These are phyloP conservation scores for Macrophomina phaseolina DNA, from an alignment of 2,329 filamentous ascomycete genomes.

Conservation along the genomic window DNA sequence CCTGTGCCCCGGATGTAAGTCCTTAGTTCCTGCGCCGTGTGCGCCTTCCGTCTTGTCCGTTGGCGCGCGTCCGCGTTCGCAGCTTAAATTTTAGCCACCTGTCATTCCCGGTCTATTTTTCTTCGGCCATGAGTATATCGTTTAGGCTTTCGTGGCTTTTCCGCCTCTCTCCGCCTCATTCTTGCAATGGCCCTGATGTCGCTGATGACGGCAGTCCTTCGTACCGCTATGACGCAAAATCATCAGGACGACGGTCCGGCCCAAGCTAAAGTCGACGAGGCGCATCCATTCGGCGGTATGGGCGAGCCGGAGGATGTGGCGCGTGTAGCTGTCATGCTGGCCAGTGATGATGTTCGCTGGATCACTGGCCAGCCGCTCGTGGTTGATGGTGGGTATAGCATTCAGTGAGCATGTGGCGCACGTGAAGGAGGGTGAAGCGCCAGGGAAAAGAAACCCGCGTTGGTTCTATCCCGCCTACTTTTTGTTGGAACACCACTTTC, in stretches of 20 bases:
- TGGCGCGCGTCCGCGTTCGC: neutral
- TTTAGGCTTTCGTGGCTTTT: neutral
- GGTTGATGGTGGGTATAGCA: conserved; percentile 50
- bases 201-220: conserved; percentile 34
- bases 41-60: neutral
- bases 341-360: conserved; percentile 52
- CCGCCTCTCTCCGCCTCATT: neutral
- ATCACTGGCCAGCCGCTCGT: conserved; percentile 48
- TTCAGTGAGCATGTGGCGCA: neutral
- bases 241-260: conserved; percentile 40
- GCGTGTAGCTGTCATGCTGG: conserved; percentile 49
- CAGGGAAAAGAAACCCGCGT: too few relatives aligned
- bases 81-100: neutral
- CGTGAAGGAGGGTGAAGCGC: neutral
- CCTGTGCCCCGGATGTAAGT: conserved; percentile 51
- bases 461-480: too few relatives aligned
- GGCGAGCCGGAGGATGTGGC: conserved; percentile 35
- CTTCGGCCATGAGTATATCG: neutral
- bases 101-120: neutral
- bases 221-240: conserved; percentile 47
- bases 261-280: conserved; percentile 31
- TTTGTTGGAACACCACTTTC: too few relatives aligned
- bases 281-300: conserved; percentile 42
- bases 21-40: neutral
- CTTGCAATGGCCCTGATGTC: neutral